phyloP scores from a whole-genome alignment of 2,329 filamentous ascomycete genomes.

The Nemania sp. region DNA sequence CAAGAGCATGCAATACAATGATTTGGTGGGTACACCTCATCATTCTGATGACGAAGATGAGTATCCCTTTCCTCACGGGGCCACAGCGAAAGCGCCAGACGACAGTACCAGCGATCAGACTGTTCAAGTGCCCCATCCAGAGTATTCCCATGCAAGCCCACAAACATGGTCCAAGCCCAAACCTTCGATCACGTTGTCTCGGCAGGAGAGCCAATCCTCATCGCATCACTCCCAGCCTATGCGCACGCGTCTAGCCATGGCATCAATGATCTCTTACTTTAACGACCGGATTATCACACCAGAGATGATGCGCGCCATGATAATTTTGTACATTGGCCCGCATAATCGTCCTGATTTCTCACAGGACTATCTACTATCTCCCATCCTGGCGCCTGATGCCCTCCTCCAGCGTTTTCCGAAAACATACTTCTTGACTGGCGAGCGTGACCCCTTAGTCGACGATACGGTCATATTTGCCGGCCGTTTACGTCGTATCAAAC shows the following conservation, averaged over 20 bases:
- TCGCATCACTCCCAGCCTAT: conserved; percentile 63
- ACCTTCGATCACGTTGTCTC: conserved; percentile 23
- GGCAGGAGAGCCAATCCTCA: conserved; percentile 28
- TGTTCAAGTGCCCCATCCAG: conserved; percentile 48
- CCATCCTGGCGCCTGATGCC: conserved; percentile 83
- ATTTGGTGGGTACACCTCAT: conserved; percentile 80
- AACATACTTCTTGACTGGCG: conserved; percentile 90
- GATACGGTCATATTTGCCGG: conserved; percentile 97
- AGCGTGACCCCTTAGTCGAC: conserved; percentile 92
- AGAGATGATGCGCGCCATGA: conserved; percentile 99
- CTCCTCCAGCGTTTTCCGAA: conserved; percentile 88
- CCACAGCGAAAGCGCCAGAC: conserved; percentile 24
- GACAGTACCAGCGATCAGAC: conserved; percentile 16
- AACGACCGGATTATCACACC: conserved; percentile 93
- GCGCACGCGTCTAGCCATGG: conserved; percentile 86
- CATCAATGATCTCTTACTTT: conserved; percentile 97
- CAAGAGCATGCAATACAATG: conserved; percentile 87
- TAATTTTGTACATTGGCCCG: conserved; percentile 93
- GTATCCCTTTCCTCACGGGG: conserved; percentile 40
- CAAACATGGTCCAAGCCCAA: conserved; percentile 41
- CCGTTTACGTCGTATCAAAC: conserved; percentile 78
- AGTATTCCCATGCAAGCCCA: conserved; percentile 55
- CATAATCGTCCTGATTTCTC: conserved; percentile 91
- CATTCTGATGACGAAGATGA: conserved; percentile 75
- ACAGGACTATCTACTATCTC: conserved; percentile 87